phyloP scores from a whole-genome alignment of 2,329 filamentous ascomycete genomes.

The Bipolaris cookei region DNA sequence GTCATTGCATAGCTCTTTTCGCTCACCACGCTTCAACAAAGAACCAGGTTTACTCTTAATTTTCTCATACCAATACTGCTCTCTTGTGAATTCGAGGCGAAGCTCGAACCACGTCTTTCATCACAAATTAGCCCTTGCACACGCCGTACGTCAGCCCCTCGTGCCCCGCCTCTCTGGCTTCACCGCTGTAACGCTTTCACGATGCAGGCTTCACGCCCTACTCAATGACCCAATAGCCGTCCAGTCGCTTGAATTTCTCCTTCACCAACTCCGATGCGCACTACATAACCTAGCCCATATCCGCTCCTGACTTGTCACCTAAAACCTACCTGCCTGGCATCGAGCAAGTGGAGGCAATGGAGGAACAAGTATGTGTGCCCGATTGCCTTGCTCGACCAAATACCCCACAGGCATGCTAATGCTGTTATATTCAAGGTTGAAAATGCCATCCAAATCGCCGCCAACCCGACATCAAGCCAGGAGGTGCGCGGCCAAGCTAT shows the following conservation, averaged over 20 bases:
- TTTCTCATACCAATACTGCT: slow-evolving; percentile 1
- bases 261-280: slow-evolving; percentile 28
- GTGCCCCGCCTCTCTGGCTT: slow-evolving; percentile 40
- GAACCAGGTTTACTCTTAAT: slow-evolving; percentile 6
- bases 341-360: slow-evolving; percentile 46
- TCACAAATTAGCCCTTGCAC: slow-evolving; percentile 21
- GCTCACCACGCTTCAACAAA: slow-evolving; percentile 27
- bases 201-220: slow-evolving; percentile 41
- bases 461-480: slow-evolving; percentile 76
- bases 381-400: neutral
- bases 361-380: slow-evolving; percentile 42
- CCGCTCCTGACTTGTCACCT: slow-evolving; percentile 26
- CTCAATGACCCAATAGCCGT: slow-evolving; percentile 47
- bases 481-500: slow-evolving; percentile 81
- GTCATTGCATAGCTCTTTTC: slow-evolving; percentile 23
- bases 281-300: slow-evolving; percentile 23
- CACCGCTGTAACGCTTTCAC: slow-evolving; percentile 46
- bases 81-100: neutral
- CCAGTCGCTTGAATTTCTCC: slow-evolving; percentile 17
- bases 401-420: neutral
- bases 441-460: slow-evolving; percentile 94
- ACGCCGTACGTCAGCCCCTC: slow-evolving; percentile 32
- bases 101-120: slow-evolving; percentile 6
- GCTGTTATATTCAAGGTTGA: slow-evolving; percentile 68
- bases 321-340: slow-evolving; percentile 23